phyloP scores from a whole-genome alignment of 768 basidiomycete species.

The Trametes cinnabarina region DNA sequence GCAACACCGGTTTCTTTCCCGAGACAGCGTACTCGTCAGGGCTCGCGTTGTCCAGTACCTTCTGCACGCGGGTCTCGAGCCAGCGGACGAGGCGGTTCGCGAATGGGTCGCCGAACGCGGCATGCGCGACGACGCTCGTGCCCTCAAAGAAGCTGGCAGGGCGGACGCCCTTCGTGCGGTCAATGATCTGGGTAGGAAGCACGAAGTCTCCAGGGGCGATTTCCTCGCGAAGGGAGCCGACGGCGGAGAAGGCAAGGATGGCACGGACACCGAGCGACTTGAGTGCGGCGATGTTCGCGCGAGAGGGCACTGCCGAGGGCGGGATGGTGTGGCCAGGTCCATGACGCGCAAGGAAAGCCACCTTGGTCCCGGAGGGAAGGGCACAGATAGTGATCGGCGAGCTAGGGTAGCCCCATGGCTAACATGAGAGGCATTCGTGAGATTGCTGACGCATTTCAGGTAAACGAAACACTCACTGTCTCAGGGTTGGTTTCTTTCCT shows the following conservation, averaged over 20 bases:
- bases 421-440: background rate
- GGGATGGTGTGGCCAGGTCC: slow-evolving; percentile 75
- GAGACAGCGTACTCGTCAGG: slow-evolving; percentile 28
- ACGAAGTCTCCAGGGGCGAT: slow-evolving; percentile 87
- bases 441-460: background rate
- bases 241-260: slow-evolving; percentile 92
- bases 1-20: slow-evolving; percentile 63
- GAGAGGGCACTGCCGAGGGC: slow-evolving; percentile 78
- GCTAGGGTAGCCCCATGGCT: slow-evolving; percentile 94
- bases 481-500: slow-evolving; percentile 77
- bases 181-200: slow-evolving; percentile 91
- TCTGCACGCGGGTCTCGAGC: slow-evolving; percentile 62
- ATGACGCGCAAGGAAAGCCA: slow-evolving; percentile 93
- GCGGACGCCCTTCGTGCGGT: slow-evolving; percentile 93
- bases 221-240: slow-evolving; percentile 92
- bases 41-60: slow-evolving; percentile 48
- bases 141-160: slow-evolving; percentile 85
- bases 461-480: slow-evolving; percentile 55
- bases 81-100: slow-evolving; percentile 59
- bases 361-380: slow-evolving; percentile 73
- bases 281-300: slow-evolving; percentile 94
- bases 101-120: slow-evolving; percentile 93
- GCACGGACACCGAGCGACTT: slow-evolving; percentile 88
- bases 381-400: slow-evolving; percentile 89
- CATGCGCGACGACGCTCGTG: slow-evolving; percentile 81